Evolutionary conservation across 345 rosid species (phyloP).

Genomic region (Syzygium jambos): DNA sequence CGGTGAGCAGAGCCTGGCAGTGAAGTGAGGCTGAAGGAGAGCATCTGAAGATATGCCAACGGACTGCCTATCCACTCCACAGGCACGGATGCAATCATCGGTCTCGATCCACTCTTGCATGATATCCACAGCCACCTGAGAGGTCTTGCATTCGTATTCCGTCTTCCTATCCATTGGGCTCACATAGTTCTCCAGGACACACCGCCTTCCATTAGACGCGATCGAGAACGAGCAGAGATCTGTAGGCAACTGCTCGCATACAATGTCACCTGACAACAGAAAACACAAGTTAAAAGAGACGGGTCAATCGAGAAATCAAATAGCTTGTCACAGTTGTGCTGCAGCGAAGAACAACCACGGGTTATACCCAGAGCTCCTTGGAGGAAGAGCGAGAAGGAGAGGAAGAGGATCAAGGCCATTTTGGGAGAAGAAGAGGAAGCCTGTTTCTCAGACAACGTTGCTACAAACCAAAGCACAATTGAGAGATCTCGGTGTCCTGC

Average conservation of each 20-base stretch:
- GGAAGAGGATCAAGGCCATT: constrained; percentile 35
- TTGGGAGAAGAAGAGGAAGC: constrained; percentile 23
- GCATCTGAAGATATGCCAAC: constrained; percentile 89
- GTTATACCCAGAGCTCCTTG: constrained; percentile 52
- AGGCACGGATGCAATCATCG: constrained; percentile 59
- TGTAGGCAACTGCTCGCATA: constrained; percentile 63
- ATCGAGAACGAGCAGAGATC: constrained; percentile 65
- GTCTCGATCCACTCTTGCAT: constrained; percentile 68
- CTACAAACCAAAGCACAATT: neutral
- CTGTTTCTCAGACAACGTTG: neutral
- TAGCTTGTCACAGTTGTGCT: neutral
- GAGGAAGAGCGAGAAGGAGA: constrained; percentile 47
- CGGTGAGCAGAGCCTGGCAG: constrained; percentile 71
- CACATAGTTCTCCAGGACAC: constrained; percentile 53
- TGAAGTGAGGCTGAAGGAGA: constrained; percentile 66
- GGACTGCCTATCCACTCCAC: constrained; percentile 76
- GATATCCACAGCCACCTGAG: constrained; percentile 67
- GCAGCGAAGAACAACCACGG: neutral
- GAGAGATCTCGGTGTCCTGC: neutral
- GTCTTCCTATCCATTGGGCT: constrained; percentile 13
- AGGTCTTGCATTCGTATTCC: constrained; percentile 71
- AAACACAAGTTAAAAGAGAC: neutral
- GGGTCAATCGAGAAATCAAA: neutral
- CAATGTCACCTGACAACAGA: constrained; percentile 31
- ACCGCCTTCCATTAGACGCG: constrained; percentile 73